Conservation (phyloP, 345 rosid species). For the Eucalyptus marginata region DNA sequence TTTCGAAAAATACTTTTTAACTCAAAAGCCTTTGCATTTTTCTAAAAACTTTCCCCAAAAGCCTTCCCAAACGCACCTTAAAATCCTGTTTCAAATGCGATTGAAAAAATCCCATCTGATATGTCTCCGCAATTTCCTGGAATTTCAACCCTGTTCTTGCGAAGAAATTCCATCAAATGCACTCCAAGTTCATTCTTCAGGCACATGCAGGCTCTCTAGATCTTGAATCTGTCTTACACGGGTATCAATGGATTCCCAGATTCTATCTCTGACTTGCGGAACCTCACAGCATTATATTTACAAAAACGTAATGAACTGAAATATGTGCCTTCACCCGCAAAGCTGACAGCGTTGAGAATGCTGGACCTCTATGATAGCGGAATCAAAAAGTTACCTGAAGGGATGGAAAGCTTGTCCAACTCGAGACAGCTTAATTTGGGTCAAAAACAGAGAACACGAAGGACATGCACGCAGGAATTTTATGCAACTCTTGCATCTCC, state of each 20-base stretch:
- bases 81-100: neutral
- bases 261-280: neutral
- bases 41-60: too few species aligned
- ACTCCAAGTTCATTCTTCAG: neutral
- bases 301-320: neutral
- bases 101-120: neutral
- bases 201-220: neutral
- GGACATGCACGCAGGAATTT: neutral
- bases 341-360: neutral
- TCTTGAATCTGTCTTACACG: neutral
- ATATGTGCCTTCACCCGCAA: neutral
- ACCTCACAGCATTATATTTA: neutral
- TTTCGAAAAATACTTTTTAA: accelerated
- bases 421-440: neutral
- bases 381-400: neutral
- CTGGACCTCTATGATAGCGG: neutral
- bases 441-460: neutral
- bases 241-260: neutral
- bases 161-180: neutral
- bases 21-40: too few species aligned
- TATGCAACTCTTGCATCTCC: neutral
- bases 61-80: too few species aligned
- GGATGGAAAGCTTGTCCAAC: neutral
- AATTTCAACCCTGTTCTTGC: neutral
- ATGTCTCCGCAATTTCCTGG: neutral